phyloP scores from a whole-genome alignment of 371 early-diverging fungal species.

The Nematocida parisii region DNA sequence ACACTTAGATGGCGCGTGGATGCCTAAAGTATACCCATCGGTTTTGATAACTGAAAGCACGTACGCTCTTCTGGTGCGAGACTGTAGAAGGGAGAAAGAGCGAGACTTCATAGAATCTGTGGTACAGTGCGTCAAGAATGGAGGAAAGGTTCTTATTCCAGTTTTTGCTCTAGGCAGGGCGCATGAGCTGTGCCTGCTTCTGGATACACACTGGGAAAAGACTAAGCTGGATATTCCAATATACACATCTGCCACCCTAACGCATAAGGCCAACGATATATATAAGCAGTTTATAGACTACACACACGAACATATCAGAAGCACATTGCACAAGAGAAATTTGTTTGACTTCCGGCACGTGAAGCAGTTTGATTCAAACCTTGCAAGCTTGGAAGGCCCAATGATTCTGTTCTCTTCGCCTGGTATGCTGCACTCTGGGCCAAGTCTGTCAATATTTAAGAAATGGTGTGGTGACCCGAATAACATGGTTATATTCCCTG shows the following conservation, averaged over 20 bases:
- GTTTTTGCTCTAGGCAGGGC: constrained; percentile 89
- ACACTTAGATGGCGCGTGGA: constrained; percentile 86
- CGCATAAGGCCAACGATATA: constrained; percentile 83
- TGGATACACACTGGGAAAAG: constrained; percentile 89
- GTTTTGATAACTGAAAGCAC: constrained; percentile 88
- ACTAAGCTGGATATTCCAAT: constrained; percentile 80
- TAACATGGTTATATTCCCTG: constrained; percentile 79
- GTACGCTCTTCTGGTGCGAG: constrained; percentile 86
- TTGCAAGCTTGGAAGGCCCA: constrained; percentile 75
- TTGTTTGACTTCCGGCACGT: constrained; percentile 89
- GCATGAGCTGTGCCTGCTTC: constrained; percentile 85
- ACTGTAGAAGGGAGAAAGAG: constrained; percentile 83
- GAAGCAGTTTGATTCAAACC: constrained; percentile 75
- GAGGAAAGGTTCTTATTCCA: constrained; percentile 88
- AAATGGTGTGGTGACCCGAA: constrained; percentile 80
- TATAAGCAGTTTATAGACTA: constrained; percentile 86
- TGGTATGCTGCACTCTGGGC: constrained; percentile 76
- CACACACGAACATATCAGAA: constrained; percentile 85
- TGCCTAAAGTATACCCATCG: constrained; percentile 77
- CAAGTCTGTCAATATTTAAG: constrained; percentile 77
- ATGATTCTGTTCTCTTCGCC: constrained; percentile 91
- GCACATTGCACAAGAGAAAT: constrained; percentile 76
- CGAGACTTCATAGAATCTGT: constrained; percentile 83
- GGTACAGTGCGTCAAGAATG: constrained; percentile 77
- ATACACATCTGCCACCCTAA: constrained; percentile 85